Percentiles rank a stretch among this genome's conserved stretches.
Conservation (phyloP, 2,329 filamentous ascomycete species). For the Trichoderma citrinoviride region DNA sequence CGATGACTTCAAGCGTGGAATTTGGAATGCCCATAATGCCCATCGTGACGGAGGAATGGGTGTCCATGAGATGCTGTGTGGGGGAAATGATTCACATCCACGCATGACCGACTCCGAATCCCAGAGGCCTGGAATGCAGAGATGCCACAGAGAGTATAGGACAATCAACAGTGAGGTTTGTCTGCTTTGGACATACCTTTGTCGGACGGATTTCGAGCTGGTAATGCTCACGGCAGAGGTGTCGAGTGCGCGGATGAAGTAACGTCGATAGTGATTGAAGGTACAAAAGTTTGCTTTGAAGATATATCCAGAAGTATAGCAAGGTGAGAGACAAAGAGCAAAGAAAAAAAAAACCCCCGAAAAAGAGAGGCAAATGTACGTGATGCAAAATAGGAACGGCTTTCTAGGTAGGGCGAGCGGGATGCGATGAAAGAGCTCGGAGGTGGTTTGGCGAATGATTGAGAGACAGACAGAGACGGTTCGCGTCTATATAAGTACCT, state of each 20-base stretch:
- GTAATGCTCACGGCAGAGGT: background rate
- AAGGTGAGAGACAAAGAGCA: background rate
- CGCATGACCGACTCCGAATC: background rate
- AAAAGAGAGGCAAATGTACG: background rate
- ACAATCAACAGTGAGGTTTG: background rate
- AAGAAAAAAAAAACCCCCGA: background rate
- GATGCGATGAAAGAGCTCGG: background rate
- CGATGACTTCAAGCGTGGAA: background rate
- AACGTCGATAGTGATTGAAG: slow-evolving; percentile 12
- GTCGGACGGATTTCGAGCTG: background rate
- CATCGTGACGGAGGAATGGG: slow-evolving; percentile 8
- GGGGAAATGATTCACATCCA: slow-evolving; percentile 21
- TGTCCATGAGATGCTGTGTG: background rate
- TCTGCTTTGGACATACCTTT: slow-evolving; percentile 19
- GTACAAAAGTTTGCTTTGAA: background rate
- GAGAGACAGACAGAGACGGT: background rate
- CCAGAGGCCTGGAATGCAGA: slow-evolving; percentile 1
- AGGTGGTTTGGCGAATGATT: background rate
- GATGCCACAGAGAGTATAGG: background rate
- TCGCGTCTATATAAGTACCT: background rate
- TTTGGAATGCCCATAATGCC: background rate
- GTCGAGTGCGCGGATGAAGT: background rate
- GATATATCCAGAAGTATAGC: background rate
- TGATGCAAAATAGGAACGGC: background rate
- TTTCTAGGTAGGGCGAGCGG: background rate